phyloP scores from a whole-genome alignment of 2,329 filamentous ascomycete genomes.

The Colletotrichum spinosum region DNA sequence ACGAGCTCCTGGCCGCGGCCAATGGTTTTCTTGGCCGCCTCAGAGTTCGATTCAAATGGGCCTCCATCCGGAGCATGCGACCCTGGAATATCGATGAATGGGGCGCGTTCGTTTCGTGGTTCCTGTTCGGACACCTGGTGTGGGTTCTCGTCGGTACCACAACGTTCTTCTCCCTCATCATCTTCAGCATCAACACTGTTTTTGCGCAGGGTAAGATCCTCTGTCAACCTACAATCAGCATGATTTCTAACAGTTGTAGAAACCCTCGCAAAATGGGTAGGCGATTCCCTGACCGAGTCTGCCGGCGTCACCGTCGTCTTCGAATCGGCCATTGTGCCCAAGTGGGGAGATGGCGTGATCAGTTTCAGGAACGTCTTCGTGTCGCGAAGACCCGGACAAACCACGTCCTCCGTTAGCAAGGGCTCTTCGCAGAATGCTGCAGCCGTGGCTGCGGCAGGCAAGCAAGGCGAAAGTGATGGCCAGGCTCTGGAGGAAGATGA shows the following conservation, averaged over 20 bases:
- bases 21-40: constrained; percentile 93
- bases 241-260: constrained; percentile 61
- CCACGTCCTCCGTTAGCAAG: constrained; percentile 86
- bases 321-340: constrained; percentile 96
- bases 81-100: constrained; percentile 98
- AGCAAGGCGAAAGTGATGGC: constrained; percentile 62
- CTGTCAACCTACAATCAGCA: neutral
- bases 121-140: constrained; percentile 90
- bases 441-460: constrained; percentile 82
- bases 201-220: constrained; percentile 82
- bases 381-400: constrained; percentile 87
- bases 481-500: constrained; percentile 75
- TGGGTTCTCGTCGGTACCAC: constrained; percentile 98
- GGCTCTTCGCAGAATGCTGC: constrained; percentile 88
- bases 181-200: constrained; percentile 93
- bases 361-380: constrained; percentile 97
- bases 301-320: constrained; percentile 95
- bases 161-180: constrained; percentile 93
- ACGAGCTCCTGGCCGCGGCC: constrained; percentile 90
- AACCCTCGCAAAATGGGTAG: constrained; percentile 91
- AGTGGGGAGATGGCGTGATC: constrained; percentile 95
- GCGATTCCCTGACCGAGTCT: constrained; percentile 94
- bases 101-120: constrained; percentile 93
- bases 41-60: constrained; percentile 96
- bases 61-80: constrained; percentile 91